phyloP scores from a whole-genome alignment of 371 early-diverging fungal species.

The Mortierella sp. region DNA sequence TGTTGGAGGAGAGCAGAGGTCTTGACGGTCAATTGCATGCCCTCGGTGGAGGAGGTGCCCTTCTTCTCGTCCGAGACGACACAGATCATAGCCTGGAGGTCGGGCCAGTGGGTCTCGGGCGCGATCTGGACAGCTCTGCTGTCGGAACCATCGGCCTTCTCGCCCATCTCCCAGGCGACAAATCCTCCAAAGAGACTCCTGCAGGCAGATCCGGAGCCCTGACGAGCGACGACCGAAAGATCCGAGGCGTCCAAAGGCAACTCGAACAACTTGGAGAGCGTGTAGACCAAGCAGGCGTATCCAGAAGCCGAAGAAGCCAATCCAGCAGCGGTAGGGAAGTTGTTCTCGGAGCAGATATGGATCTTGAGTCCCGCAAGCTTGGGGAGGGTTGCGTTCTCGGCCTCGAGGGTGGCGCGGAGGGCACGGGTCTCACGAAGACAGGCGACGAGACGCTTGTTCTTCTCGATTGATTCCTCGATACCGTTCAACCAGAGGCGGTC shows the following conservation, averaged over 20 bases:
- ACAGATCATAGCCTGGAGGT: conserved; percentile 93
- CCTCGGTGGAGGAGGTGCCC: conserved; percentile 92
- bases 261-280: conserved; percentile 85
- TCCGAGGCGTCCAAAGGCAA: conserved; percentile 78
- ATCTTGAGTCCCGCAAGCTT: conserved; percentile 72
- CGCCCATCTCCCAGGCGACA: conserved; percentile 97
- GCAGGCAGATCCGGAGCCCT: conserved; percentile 98
- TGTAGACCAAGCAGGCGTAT: conserved; percentile 93
- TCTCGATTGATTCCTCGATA: conserved; percentile 85
- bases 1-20: conserved; percentile 90
- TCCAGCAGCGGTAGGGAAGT: conserved; percentile 99
- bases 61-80: conserved; percentile 96
- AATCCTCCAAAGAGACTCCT: conserved; percentile 98
- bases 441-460: conserved; percentile 87
- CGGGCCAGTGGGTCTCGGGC: conserved; percentile 94
- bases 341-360: conserved; percentile 95
- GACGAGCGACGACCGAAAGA: conserved; percentile 93
- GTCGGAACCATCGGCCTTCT: conserved; percentile 83
- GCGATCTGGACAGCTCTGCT: conserved; percentile 93
- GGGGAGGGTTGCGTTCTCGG: conserved; percentile 59
- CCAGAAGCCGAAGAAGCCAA: conserved; percentile 99
- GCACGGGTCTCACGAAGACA: conserved; percentile 87
- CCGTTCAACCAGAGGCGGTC: conserved; percentile 97
- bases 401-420: conserved; percentile 79
- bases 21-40: conserved; percentile 97